Percentiles rank a stretch among this genome's conserved stretches.
phyloP scores from a whole-genome alignment of 139 green algal species.

The Ettlia oleoabundans region DNA sequence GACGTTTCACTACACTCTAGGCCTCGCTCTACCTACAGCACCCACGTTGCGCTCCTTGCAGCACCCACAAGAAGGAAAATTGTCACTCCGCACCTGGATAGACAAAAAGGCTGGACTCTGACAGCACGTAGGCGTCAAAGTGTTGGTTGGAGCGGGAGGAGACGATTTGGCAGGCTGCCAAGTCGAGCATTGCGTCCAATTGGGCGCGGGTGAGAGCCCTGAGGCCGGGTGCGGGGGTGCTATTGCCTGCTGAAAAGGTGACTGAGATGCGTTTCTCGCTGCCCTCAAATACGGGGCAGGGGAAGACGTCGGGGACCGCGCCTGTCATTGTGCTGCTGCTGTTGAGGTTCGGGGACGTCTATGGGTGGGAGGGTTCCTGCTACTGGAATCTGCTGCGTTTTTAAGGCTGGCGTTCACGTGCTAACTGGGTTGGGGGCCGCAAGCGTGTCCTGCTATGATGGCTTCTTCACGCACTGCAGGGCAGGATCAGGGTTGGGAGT shows the following conservation, averaged over 20 bases:
- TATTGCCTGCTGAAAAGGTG: slow-evolving; percentile 67
- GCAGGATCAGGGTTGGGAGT: no score
- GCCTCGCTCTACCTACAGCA: not conserved
- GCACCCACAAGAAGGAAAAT: no score
- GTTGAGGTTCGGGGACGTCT: not conserved
- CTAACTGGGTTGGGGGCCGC: not conserved
- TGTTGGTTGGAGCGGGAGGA: slow-evolving; percentile 72
- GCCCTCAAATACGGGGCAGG: slow-evolving; percentile 89
- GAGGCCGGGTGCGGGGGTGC: slow-evolving; percentile 56
- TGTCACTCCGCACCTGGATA: slow-evolving; percentile 83
- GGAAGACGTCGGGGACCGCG: slow-evolving; percentile 41
- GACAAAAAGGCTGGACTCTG: slow-evolving; percentile 96
- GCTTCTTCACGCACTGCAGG: slow-evolving; percentile 69
- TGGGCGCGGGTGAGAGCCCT: slow-evolving; percentile 67
- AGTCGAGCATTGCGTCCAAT: slow-evolving; percentile 71
- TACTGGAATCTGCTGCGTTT: slow-evolving; percentile 1
- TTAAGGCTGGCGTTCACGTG: not conserved
- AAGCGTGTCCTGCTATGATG: slow-evolving; percentile 56
- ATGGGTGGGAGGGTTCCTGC: not conserved
- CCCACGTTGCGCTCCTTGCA: no score
- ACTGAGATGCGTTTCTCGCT: slow-evolving; percentile 95
- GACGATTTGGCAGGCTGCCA: slow-evolving; percentile 95
- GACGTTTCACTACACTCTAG: no score
- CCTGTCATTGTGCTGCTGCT: slow-evolving; percentile 32
- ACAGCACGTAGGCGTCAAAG: slow-evolving; percentile 98